These are phyloP conservation scores for Aciculoconidium aculeatum DNA, from an alignment of 805 yeast species.

Conservation along the genomic window DNA sequence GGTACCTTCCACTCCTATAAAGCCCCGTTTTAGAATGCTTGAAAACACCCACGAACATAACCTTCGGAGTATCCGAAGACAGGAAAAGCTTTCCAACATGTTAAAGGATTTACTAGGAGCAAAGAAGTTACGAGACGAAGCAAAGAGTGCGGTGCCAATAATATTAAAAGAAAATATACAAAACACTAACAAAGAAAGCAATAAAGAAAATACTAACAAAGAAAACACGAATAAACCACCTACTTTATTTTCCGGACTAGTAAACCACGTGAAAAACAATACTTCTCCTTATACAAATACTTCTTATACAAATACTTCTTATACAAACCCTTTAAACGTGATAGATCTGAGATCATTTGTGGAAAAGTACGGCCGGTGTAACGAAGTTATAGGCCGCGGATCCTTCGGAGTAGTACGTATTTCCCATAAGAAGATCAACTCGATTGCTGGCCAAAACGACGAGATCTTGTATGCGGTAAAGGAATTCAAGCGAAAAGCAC, in stretches of 20 bases:
- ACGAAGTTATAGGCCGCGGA: conserved; percentile 90
- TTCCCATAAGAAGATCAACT: conserved; percentile 57
- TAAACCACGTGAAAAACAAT: conserved; percentile 47
- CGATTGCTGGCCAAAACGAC: conserved; percentile 12
- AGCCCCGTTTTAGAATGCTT: conserved; percentile 47
- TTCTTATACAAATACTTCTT: too few species aligned
- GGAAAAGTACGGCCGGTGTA: conserved; percentile 90
- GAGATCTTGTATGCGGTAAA: conserved; percentile 76
- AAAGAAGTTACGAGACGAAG: conserved; percentile 62
- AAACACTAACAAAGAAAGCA: too few species aligned
- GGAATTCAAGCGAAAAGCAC: conserved; percentile 62
- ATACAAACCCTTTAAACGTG: too few species aligned
- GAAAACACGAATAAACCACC: conserved; percentile 57
- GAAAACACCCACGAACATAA: conserved; percentile 77
- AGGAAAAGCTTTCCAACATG: conserved; percentile 71
- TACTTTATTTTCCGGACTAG: conserved; percentile 63
- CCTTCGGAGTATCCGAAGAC: conserved; percentile 68
- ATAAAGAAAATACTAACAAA: too few species aligned
- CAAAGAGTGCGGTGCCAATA: conserved; percentile 69
- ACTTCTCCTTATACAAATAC: conserved; percentile 14
- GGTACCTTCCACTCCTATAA: conserved; percentile 7
- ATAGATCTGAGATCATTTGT: conserved; percentile 55
- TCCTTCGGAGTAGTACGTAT: conserved; percentile 91
- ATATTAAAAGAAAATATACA: conserved; percentile 34
- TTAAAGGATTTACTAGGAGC: conserved; percentile 72